These are phyloP conservation scores for Microsporum canis DNA, from an alignment of 2,329 filamentous ascomycete species.

Conservation along the genomic window DNA sequence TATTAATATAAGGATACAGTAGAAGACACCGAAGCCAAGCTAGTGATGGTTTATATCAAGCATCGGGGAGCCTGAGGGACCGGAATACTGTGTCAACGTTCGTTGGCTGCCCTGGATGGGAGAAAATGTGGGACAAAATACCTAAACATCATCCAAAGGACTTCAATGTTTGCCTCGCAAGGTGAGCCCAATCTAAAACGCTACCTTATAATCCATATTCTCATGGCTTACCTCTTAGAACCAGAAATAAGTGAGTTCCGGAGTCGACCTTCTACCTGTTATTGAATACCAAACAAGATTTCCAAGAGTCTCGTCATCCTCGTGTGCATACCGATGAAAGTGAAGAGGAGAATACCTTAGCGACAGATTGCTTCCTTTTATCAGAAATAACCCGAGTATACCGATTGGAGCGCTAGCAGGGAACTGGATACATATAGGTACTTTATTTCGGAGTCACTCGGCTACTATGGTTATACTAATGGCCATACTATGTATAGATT, in stretches of 20 bases:
- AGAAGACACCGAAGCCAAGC: too few relatives aligned
- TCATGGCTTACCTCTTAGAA: background rate
- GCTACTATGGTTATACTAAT: background rate
- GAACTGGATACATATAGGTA: too few relatives aligned
- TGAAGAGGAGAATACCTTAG: conserved; percentile 4
- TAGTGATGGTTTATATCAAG: too few relatives aligned
- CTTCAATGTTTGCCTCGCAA: conserved; percentile 3
- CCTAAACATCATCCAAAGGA: conserved; percentile 4
- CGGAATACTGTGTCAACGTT: background rate
- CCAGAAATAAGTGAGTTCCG: background rate
- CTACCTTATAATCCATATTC: background rate
- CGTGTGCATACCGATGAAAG: conserved; percentile 1
- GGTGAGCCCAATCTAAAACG: background rate
- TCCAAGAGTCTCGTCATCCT: too few relatives aligned
- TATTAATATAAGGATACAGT: too few relatives aligned
- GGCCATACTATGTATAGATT: conserved; percentile 3
- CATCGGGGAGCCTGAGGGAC: background rate
- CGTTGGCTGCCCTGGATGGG: background rate
- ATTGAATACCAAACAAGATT: too few relatives aligned
- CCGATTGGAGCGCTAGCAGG: background rate
- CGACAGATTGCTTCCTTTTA: conserved; percentile 4
- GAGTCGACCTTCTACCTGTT: too few relatives aligned
- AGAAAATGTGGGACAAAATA: conserved; percentile 5
- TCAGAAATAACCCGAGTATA: conserved; percentile 6
- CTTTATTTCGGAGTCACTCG: background rate